Evolutionary conservation across 441 rosid species (phyloP).

Genomic region (Erodium moschatum): DNA sequence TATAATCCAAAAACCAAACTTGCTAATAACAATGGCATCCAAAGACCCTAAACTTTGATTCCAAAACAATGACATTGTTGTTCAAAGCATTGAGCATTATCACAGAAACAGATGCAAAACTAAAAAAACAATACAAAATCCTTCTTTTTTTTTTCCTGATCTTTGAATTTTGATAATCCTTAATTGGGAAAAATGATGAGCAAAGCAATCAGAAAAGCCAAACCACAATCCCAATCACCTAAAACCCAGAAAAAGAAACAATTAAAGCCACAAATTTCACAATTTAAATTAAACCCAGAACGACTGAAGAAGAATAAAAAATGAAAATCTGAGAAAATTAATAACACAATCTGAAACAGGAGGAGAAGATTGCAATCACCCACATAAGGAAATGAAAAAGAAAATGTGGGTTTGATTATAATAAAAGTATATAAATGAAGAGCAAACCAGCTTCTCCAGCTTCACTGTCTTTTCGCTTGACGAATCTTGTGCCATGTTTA

Average conservation of each 20-base stretch:
- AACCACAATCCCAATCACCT: not conserved
- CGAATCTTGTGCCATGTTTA: constrained; percentile 16
- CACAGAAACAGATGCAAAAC: too few relatives aligned
- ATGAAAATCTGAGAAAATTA: not conserved
- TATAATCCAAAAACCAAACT: too few relatives aligned
- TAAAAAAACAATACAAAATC: too few relatives aligned
- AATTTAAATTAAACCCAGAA: not conserved
- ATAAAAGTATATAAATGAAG: not conserved
- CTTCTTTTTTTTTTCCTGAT: too few relatives aligned
- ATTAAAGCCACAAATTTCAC: not conserved
- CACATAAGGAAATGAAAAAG: not conserved
- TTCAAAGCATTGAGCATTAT: too few relatives aligned
- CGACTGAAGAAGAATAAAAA: not conserved
- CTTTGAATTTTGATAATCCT: too few relatives aligned
- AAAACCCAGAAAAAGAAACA: too few relatives aligned
- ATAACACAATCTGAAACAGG: not conserved
- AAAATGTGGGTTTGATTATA: not conserved
- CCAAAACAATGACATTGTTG: too few relatives aligned
- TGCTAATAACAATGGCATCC: too few relatives aligned
- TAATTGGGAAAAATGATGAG: too few relatives aligned
- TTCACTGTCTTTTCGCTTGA: constrained; percentile 27
- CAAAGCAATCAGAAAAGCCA: not conserved
- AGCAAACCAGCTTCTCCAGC: constrained; percentile 25
- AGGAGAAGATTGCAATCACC: not conserved
- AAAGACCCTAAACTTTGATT: too few relatives aligned